Percentiles rank a stretch among this genome's conserved stretches.
These are phyloP conservation scores for Gastrolobium villosum DNA, from an alignment of 306 rosid genomes.

Conservation along the genomic window DNA sequence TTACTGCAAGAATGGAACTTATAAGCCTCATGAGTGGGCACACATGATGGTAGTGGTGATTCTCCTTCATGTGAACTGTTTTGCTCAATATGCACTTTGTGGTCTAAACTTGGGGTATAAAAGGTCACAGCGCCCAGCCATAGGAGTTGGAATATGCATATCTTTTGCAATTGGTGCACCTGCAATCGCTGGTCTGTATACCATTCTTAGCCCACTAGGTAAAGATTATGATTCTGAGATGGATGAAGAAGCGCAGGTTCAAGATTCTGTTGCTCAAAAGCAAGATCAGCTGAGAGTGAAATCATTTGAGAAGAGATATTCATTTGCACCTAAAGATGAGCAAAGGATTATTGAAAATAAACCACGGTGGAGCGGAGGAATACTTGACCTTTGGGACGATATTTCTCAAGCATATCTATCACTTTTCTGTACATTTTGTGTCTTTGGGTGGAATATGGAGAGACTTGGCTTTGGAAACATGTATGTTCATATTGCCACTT, in stretches of 20 bases:
- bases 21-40: constrained; percentile 94
- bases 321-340: constrained; percentile 68
- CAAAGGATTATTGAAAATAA: constrained; percentile 53
- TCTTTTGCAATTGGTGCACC: constrained; percentile 86
- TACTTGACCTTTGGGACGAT: constrained; percentile 88
- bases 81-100: constrained; percentile 94
- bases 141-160: constrained; percentile 90
- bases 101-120: constrained; percentile 86
- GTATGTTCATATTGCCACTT: constrained; percentile 92
- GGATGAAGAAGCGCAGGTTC: constrained; percentile 81
- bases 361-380: constrained; percentile 87
- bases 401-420: constrained; percentile 85
- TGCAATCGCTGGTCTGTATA: constrained; percentile 81
- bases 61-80: constrained; percentile 85
- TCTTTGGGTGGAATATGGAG: constrained; percentile 98
- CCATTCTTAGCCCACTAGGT: constrained; percentile 88
- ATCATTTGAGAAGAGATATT: constrained; percentile 73
- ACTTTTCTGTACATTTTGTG: constrained; percentile 89
- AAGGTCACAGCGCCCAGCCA: constrained; percentile 82
- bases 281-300: constrained; percentile 52
- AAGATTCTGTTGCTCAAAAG: constrained; percentile 40
- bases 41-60: constrained; percentile 90
- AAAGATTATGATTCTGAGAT: constrained; percentile 77
- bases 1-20: constrained; percentile 94
- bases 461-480: constrained; percentile 95